phyloP scores from a whole-genome alignment of 2,329 filamentous ascomycete genomes.

The Davidsoniella australis region DNA sequence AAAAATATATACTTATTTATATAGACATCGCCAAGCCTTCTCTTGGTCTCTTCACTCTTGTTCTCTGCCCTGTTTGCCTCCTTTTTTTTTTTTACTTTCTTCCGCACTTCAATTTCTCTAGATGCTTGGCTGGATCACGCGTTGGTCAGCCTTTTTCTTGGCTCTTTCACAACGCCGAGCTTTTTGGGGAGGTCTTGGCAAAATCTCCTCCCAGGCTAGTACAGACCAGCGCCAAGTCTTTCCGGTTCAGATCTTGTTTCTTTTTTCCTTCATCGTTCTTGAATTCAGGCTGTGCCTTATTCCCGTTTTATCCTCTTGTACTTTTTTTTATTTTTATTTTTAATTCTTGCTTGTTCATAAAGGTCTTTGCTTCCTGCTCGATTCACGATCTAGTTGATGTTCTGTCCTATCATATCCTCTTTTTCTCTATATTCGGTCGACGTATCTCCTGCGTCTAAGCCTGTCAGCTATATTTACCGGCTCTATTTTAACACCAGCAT shows the following conservation, averaged over 20 bases:
- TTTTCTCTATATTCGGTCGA: not conserved
- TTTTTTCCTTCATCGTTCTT: not conserved
- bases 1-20: not conserved
- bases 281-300: not conserved
- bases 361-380: not conserved
- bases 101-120: not conserved
- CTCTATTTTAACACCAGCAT: too few relatives aligned
- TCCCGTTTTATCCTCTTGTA: not conserved
- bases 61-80: not conserved
- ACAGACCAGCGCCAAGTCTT: conserved; percentile 9
- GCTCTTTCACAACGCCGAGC: conserved; percentile 11
- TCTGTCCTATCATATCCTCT: not conserved
- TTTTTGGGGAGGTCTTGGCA: conserved; percentile 9
- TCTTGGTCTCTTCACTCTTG: not conserved
- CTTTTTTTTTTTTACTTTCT: not conserved
- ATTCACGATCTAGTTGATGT: not conserved
- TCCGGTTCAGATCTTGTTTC: not conserved
- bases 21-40: not conserved
- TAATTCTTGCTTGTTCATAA: not conserved
- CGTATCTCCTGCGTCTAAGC: too few relatives aligned
- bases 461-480: not conserved
- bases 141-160: conserved; percentile 9
- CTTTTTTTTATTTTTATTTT: not conserved
- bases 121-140: conserved; percentile 11
- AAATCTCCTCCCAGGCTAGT: conserved; percentile 9